Percentiles rank a stretch among this genome's conserved stretches.
These are phyloP conservation scores for Pseudonitzschia delicatissima DNA, from an alignment of 108 stramenopile genomes.

Conservation along the genomic window DNA sequence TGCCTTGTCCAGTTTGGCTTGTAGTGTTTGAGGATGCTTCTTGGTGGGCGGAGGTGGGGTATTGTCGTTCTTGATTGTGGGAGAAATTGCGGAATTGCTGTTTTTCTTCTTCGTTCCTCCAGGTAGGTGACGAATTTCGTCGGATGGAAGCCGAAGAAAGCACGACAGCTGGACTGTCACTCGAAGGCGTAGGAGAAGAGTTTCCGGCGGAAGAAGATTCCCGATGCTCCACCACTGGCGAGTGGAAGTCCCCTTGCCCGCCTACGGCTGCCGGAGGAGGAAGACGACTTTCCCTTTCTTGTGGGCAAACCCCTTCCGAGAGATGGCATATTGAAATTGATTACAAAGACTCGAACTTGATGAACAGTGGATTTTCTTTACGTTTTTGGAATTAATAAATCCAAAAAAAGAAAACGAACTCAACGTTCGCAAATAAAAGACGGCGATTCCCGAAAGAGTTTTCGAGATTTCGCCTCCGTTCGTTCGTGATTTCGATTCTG, in stretches of 20 bases:
- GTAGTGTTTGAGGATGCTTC: neutral
- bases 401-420: too few species aligned
- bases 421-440: too few species aligned
- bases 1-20: neutral
- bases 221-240: neutral
- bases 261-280: neutral
- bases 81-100: neutral
- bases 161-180: neutral
- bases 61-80: neutral
- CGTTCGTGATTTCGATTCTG: too few species aligned
- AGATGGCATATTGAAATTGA: neutral
- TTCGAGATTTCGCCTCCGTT: too few species aligned
- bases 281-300: neutral
- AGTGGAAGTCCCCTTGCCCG: neutral
- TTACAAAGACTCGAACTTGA: neutral
- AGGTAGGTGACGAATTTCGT: too few species aligned
- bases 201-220: neutral
- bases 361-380: too few species aligned
- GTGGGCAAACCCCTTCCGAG: conserved; percentile 6
- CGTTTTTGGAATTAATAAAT: too few species aligned
- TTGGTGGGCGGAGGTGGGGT: neutral
- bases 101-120: conserved; percentile 9
- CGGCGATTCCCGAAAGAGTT: too few species aligned
- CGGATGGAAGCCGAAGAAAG: too few species aligned
- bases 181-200: neutral